Percentiles rank a stretch among this genome's conserved stretches.
phyloP scores from a whole-genome alignment of 345 rosid genomes.

The Brassica napus region Da-Ae NC_063436.1:8303001-8303500 shows the following conservation, averaged over 20 bases:
- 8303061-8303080: constrained; percentile 75
- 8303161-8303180: constrained; percentile 83
- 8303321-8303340: constrained; percentile 52
- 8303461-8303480: constrained; percentile 58
- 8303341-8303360: constrained; percentile 65
- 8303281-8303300: constrained; percentile 47
- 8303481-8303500: constrained; percentile 58
- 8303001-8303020: constrained; percentile 76
- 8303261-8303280: no score
- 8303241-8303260: constrained; percentile 7
- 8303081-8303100: constrained; percentile 46
- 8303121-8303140: constrained; percentile 93
- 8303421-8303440: constrained; percentile 64
- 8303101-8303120: constrained; percentile 56
- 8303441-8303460: constrained; percentile 47
- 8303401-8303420: constrained; percentile 74
- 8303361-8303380: constrained; percentile 67
- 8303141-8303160: constrained; percentile 88
- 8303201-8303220: no score
- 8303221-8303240: not conserved
- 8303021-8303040: constrained; percentile 74
- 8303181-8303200: constrained; percentile 23
- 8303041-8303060: constrained; percentile 81
- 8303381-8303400: constrained; percentile 90
- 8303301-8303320: constrained; percentile 56